A percentile compares a stretch with the other conserved stretches of the same genome.
These are phyloP conservation scores for Xylariaceae sp. DNA, from an alignment of 2,329 filamentous ascomycete genomes.

Conservation along the genomic window DNA sequence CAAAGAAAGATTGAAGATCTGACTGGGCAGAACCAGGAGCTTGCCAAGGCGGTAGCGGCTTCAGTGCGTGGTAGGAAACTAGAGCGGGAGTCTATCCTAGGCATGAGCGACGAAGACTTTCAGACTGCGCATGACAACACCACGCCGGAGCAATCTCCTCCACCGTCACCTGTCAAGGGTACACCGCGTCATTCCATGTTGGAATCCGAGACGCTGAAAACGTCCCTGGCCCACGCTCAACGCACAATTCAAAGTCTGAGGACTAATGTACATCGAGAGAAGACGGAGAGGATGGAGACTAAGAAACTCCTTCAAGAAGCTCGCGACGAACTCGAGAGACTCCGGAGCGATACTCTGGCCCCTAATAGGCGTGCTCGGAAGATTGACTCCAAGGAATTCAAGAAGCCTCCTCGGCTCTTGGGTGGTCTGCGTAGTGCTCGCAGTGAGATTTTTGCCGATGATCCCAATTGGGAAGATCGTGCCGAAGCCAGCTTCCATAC, in stretches of 20 bases:
- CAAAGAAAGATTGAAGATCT: slow-evolving; percentile 89
- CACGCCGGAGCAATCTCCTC: slow-evolving; percentile 89
- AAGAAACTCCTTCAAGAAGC: slow-evolving; percentile 95
- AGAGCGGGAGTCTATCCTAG: slow-evolving; percentile 67
- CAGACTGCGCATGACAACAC: slow-evolving; percentile 71
- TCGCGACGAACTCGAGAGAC: slow-evolving; percentile 84
- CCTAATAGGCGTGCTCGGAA: slow-evolving; percentile 68
- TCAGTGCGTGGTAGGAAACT: slow-evolving; percentile 71
- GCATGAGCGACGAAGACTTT: slow-evolving; percentile 67
- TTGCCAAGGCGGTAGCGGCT: slow-evolving; percentile 78
- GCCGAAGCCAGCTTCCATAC: slow-evolving; percentile 61
- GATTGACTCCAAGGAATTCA: slow-evolving; percentile 71
- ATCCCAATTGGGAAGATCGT: slow-evolving; percentile 91
- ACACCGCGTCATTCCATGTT: slow-evolving; percentile 89
- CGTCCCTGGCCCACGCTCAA: slow-evolving; percentile 91
- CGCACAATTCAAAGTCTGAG: slow-evolving; percentile 96
- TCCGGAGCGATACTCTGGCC: slow-evolving; percentile 60
- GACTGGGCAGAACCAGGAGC: slow-evolving; percentile 86
- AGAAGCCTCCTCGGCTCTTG: slow-evolving; percentile 80
- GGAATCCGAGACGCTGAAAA: slow-evolving; percentile 95
- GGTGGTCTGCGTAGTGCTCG: slow-evolving; percentile 76
- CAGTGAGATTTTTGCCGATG: slow-evolving; percentile 80
- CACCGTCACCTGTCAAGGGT: slow-evolving; percentile 86
- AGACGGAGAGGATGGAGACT: slow-evolving; percentile 97
- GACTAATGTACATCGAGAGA: slow-evolving; percentile 94